These are phyloP conservation scores for Paramecium sexaurelia DNA, from an alignment of 73 alveolate species.

Conservation along the genomic window DNA sequence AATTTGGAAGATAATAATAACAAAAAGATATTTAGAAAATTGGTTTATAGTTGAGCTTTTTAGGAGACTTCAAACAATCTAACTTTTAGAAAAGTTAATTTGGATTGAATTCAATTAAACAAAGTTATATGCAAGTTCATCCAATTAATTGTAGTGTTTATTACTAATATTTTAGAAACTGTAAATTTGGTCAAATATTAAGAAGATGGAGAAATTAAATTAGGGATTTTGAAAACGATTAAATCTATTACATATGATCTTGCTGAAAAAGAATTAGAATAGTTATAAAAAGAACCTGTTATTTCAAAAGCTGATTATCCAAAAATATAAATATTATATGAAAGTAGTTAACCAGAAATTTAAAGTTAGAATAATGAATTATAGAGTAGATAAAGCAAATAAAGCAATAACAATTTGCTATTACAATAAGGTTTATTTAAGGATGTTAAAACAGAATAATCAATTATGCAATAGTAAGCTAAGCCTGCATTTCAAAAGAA, in stretches of 20 bases:
- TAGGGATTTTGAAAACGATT: neutral
- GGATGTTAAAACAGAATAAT: neutral
- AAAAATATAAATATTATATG: neutral
- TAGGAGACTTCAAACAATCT: conserved; percentile 34
- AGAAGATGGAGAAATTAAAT: conserved; percentile 30
- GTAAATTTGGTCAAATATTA: neutral
- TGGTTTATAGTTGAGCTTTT: neutral
- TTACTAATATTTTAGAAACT: neutral
- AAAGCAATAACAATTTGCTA: neutral
- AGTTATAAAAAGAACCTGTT: neutral
- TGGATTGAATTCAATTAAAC: neutral
- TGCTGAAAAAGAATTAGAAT: conserved; percentile 8
- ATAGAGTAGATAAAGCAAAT: neutral
- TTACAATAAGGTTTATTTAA: neutral
- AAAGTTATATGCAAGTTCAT: neutral
- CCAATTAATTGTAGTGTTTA: neutral
- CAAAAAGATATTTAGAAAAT: neutral
- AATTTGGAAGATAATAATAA: neutral
- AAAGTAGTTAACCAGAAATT: conserved; percentile 14
- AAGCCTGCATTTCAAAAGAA: neutral
- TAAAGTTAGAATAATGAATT: neutral
- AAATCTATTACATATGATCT: neutral
- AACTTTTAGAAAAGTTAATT: neutral
- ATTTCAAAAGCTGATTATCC: conserved; percentile 9
- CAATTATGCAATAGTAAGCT: neutral